Conservation (phyloP, 306 rosid species). For the Quercus gilva region DNA sequence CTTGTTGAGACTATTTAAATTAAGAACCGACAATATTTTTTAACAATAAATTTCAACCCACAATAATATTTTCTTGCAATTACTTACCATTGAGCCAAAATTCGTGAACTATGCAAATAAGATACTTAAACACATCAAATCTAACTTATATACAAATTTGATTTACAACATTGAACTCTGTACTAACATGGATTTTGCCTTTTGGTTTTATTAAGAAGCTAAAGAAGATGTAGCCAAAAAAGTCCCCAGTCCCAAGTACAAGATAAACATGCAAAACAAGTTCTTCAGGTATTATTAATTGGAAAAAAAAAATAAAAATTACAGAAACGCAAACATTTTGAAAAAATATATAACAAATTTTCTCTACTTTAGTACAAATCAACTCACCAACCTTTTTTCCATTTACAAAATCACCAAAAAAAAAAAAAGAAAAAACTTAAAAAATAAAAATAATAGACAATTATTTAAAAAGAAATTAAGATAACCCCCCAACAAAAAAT, state of each 20-base stretch:
- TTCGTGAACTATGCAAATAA: too few relatives aligned
- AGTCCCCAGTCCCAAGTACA: not conserved
- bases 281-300: not conserved
- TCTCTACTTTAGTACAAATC: not conserved
- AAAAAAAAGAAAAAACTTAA: not conserved
- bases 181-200: too few relatives aligned
- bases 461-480: not conserved
- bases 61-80: too few relatives aligned
- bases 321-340: not conserved
- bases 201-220: not conserved
- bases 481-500: slow-evolving; percentile 5
- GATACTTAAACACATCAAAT: too few relatives aligned
- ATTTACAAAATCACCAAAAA: not conserved
- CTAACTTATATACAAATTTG: too few relatives aligned
- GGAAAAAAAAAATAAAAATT: not conserved
- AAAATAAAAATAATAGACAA: not conserved
- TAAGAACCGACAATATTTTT: too few relatives aligned
- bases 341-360: not conserved
- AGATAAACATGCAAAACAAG: not conserved
- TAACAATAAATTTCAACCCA: too few relatives aligned
- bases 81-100: too few relatives aligned
- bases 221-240: not conserved
- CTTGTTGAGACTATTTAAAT: too few relatives aligned
- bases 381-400: not conserved
- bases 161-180: too few relatives aligned